Percentiles rank a stretch among this genome's conserved stretches.
Conservation (phyloP, 169 alveolate genomes). For the Toxoplasma gondii region DNA sequence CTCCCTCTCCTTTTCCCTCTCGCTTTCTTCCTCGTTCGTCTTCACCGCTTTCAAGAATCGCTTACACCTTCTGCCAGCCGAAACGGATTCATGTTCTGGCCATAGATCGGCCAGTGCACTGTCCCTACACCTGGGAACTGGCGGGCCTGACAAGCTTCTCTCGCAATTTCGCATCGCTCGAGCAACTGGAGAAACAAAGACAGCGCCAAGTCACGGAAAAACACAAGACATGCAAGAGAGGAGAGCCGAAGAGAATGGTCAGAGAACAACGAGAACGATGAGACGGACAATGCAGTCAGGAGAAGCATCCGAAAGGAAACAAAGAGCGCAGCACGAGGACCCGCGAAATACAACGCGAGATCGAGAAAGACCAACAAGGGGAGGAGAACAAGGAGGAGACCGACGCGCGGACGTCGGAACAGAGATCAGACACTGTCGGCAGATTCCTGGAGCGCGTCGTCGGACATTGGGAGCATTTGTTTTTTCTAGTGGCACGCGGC, state of each 20-base stretch:
- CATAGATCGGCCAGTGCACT: conserved; percentile 47
- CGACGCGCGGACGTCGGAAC: too few species aligned
- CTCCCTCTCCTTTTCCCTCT: neutral
- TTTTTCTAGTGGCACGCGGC: too few species aligned
- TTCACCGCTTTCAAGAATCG: neutral
- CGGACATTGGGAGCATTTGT: too few species aligned
- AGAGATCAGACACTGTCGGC: too few species aligned
- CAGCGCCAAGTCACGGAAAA: neutral
- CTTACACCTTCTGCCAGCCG: conserved; percentile 10
- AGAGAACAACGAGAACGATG: neutral
- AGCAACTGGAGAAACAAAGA: neutral
- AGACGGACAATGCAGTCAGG: too few species aligned
- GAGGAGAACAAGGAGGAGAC: too few species aligned
- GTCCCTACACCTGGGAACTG: neutral
- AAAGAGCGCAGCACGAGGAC: too few species aligned
- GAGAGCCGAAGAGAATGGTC: neutral
- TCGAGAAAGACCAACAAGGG: too few species aligned
- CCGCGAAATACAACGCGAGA: too few species aligned
- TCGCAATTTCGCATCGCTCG: conserved; percentile 18
- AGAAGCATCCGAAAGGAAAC: too few species aligned
- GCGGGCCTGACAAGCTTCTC: conserved; percentile 24
- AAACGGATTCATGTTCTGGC: conserved; percentile 38
- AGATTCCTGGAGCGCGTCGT: too few species aligned
- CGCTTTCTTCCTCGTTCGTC: neutral
- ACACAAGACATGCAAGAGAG: neutral